Conservation (phyloP, 495 filamentous ascomycete genomes). For the Aspergillus biplanus region DNA sequence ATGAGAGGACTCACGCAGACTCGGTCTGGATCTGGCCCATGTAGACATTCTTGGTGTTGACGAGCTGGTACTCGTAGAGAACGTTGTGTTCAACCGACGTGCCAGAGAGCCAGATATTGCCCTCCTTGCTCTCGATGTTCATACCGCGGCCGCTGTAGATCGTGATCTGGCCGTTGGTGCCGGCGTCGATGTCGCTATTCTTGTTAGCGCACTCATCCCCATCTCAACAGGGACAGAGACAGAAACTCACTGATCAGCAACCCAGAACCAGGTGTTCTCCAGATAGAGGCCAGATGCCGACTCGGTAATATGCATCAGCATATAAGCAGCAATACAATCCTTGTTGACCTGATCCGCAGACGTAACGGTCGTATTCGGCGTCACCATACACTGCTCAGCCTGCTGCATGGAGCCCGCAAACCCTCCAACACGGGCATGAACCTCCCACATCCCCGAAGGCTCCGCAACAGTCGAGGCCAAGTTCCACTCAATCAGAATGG, state of each 20-base stretch:
- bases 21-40: slow-evolving; percentile 83
- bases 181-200: slow-evolving; percentile 61
- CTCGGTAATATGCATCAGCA: slow-evolving; percentile 68
- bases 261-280: slow-evolving; percentile 74
- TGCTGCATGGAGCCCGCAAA: slow-evolving; percentile 57
- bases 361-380: slow-evolving; percentile 32
- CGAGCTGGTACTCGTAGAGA: slow-evolving; percentile 82
- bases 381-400: slow-evolving; percentile 52
- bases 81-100: slow-evolving; percentile 77
- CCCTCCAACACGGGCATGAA: slow-evolving; percentile 60
- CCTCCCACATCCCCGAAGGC: slow-evolving; percentile 60
- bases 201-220: too few relatives aligned
- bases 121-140: slow-evolving; percentile 54
- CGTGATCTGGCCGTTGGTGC: slow-evolving; percentile 58
- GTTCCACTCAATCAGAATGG: slow-evolving; percentile 77
- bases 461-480: slow-evolving; percentile 41
- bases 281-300: slow-evolving; percentile 55
- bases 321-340: slow-evolving; percentile 54
- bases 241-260: slow-evolving; percentile 59
- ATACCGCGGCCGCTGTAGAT: slow-evolving; percentile 72
- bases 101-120: slow-evolving; percentile 65
- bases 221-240: neutral
- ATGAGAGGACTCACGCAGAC: slow-evolving; percentile 54
- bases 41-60: slow-evolving; percentile 68
- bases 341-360: slow-evolving; percentile 49